phyloP scores from a whole-genome alignment of 495 filamentous ascomycete species.

The Symbiotaphrina buchneri region DNA sequence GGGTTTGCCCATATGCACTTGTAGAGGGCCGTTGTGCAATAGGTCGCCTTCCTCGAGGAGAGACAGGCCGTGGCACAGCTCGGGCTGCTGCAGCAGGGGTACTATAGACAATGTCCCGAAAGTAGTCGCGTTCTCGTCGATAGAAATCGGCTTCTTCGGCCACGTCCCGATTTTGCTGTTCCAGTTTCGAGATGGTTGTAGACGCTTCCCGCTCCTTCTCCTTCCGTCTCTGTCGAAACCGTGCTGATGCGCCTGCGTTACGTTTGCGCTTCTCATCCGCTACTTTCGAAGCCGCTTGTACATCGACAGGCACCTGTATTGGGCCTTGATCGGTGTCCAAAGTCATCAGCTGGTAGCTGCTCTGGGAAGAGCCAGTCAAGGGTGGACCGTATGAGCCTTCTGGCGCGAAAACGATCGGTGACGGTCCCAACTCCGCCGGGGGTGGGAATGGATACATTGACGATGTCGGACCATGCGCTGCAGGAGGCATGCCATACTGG shows the following conservation, averaged over 20 bases:
- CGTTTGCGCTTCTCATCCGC: slow-evolving; percentile 82
- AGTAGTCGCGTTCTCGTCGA: slow-evolving; percentile 15
- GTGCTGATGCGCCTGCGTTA: slow-evolving; percentile 79
- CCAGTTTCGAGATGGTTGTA: slow-evolving; percentile 38
- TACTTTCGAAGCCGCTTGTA: slow-evolving; percentile 62
- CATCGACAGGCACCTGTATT: slow-evolving; percentile 43
- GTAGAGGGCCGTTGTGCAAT: too few relatives aligned
- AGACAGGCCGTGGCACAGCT: slow-evolving; percentile 13
- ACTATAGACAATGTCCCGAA: slow-evolving; percentile 9
- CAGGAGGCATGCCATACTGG: slow-evolving; percentile 9
- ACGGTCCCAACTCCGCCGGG: neutral
- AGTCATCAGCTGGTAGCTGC: slow-evolving; percentile 12
- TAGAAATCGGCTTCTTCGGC: slow-evolving; percentile 17
- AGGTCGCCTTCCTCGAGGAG: too few relatives aligned
- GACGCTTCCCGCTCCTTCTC: slow-evolving; percentile 65
- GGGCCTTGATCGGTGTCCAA: slow-evolving; percentile 17
- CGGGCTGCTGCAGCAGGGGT: slow-evolving; percentile 11
- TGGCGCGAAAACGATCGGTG: slow-evolving; percentile 3
- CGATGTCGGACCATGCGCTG: too few relatives aligned
- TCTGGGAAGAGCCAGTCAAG: slow-evolving; percentile 7
- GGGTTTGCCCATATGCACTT: too few relatives aligned
- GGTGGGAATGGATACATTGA: slow-evolving; percentile 3
- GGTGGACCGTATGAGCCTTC: slow-evolving; percentile 1
- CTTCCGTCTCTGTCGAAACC: slow-evolving; percentile 76
- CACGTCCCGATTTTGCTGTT: slow-evolving; percentile 23